Evolutionary conservation across 108 stramenopile genomes (phyloP).

Genomic region (Nannochloropsis salina): DNA sequence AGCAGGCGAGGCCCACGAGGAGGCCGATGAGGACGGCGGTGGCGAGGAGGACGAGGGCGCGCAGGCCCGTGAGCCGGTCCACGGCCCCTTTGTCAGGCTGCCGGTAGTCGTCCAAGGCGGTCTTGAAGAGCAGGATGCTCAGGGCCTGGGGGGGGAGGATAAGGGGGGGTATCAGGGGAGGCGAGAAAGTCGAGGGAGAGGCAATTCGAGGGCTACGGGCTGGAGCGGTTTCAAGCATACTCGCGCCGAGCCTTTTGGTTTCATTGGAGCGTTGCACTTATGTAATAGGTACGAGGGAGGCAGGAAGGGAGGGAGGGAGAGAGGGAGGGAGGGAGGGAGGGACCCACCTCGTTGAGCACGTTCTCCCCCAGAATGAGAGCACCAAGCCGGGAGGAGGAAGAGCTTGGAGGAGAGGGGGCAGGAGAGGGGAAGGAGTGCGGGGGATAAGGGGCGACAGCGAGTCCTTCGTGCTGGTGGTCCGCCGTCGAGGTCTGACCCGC

Average conservation of each 20-base stretch:
- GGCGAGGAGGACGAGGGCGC: slow-evolving; percentile 1
- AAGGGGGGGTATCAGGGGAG: neutral
- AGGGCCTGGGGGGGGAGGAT: neutral
- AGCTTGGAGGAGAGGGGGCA: no score
- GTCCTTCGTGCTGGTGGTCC: neutral
- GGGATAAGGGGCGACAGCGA: neutral
- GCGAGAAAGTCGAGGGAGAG: neutral
- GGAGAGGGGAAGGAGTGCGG: no score
- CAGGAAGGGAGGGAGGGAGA: neutral
- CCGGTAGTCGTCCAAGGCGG: neutral
- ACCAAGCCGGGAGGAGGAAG: neutral
- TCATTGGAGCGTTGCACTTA: neutral
- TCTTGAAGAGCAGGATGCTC: slow-evolving; percentile 10
- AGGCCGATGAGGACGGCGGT: slow-evolving; percentile 12
- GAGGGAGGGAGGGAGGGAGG: neutral
- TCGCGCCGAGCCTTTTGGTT: no score
- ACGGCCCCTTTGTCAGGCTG: neutral
- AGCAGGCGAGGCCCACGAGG: neutral
- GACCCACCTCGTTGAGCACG: neutral
- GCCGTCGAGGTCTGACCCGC: neutral
- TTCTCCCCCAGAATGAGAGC: neutral
- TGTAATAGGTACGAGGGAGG: neutral
- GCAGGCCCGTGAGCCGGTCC: neutral
- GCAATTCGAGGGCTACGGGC: no score
- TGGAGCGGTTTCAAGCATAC: no score